Base-by-base conservation (phyloP, 2,329 filamentous ascomycete genomes). In the Cordyceps fumosorosea region DNA sequence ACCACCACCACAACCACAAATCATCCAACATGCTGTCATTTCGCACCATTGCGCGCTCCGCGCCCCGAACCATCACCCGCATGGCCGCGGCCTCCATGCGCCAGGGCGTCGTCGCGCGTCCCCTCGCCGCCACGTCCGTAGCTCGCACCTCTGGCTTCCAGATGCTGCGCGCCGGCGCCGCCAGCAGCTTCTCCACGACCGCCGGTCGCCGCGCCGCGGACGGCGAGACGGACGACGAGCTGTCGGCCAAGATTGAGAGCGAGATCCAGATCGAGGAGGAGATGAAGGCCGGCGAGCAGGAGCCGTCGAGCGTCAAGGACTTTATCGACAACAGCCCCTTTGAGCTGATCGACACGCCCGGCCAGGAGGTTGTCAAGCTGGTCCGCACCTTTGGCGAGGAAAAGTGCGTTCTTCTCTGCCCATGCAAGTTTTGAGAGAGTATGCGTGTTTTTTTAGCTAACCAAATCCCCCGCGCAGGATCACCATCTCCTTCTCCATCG, bases 241-340 rank as follows among this genome's bases (percentile, higher is more conserved):
- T 99, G 60, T 84, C 87, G 47, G 85, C 87, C 64, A 98, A 98
- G 84, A 85, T 99, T 56, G 85, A 90, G 67, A 88, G 86, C 72
- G 93, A 96, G 80, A 81, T 96, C 67, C 79, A 86, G 74, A 87
- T 96, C 72, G 95, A 98, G 83, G 85, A 86, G 70, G 88, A 93
- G 72, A 87, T 92, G 77, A 88, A 89, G 77, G 82, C 88, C 67
- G 81, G 84, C 65, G 85, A 90, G 70, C 84, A 89, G 66, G 78
- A 89, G 67, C 89, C 91, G 47, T 82, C 86, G 66, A 90, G 88
- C 74, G 84, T 97, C 75, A 88, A 91, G 78, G 90, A 95, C 74
- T 97, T 96, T 77, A 78, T 97, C 54, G 87, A 93, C 72, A 93
- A 91, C 78, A 88, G 88, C 72, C 84, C 88, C 47, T 99, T 92